A percentile compares a stretch with the other conserved stretches of the same genome.
Evolutionary conservation across 441 rosid species (phyloP).

Genomic region (Gossypium davidsonii): DNA sequence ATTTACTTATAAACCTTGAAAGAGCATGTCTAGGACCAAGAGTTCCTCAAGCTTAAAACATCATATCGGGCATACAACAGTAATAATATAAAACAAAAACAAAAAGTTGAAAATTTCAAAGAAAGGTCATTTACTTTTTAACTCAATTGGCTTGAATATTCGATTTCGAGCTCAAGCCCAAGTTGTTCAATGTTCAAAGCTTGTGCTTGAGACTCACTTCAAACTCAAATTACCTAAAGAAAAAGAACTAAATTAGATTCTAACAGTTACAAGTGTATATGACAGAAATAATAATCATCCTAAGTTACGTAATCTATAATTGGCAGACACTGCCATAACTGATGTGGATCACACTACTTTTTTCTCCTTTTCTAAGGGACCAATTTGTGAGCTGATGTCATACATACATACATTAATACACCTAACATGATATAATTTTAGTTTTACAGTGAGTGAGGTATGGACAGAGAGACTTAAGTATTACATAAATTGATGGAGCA

Average conservation of each 20-base stretch:
- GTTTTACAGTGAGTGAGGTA: slow-evolving; percentile 8
- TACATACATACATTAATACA: not conserved
- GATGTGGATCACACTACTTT: not conserved
- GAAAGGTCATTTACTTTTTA: not conserved
- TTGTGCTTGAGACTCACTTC: not conserved
- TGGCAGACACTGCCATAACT: not conserved
- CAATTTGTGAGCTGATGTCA: not conserved
- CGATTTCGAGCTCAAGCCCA: not conserved
- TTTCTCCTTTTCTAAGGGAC: not conserved
- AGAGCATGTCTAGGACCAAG: not conserved
- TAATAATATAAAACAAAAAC: not conserved
- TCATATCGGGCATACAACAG: not conserved
- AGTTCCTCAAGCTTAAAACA: not conserved
- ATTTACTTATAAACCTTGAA: too few species aligned
- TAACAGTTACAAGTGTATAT: not conserved
- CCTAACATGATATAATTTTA: not conserved
- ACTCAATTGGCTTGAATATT: not conserved
- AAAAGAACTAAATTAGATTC: not conserved
- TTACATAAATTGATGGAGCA: slow-evolving; percentile 5
- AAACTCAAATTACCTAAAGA: not conserved
- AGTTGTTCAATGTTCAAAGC: not conserved
- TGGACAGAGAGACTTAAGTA: not conserved
- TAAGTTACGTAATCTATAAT: not conserved
- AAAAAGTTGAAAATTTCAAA: not conserved
- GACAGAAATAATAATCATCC: not conserved